Base-by-base conservation (phyloP, 345 rosid species). In the Ceriops decandra region DNA sequence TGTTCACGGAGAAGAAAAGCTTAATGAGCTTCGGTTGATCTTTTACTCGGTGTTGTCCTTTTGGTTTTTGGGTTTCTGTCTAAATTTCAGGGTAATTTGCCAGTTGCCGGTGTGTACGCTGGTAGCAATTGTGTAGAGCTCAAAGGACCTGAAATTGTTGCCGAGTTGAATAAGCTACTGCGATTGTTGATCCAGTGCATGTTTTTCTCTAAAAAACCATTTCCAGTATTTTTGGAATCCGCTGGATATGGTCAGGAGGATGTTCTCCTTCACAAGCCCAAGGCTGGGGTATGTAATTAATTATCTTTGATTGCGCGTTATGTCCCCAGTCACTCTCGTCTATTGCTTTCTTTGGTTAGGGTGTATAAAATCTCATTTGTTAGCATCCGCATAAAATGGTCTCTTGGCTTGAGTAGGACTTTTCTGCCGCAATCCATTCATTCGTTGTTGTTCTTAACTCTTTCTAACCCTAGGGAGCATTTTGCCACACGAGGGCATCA, bases 121-220 rank as follows among this genome's bases (percentile, higher is more conserved):
- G 93, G 96, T 52, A 79, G 80, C 69, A 75, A 87, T 64, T 82
- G 84, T 72, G 71, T 88, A 72, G 84, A 77, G 73, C 80, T 90
- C 31, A 82, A 66, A 75, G 96, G 99, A 52, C 90, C 81, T 5
- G 88, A 83, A 61, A 83, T 90, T 76, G 81, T 85, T 24, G 74
- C 73, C 10, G 93, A 87, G 79, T 79, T 95, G 81, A 77, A 82
- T 30, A 75, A 74, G 51, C 75, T 86, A 60, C 77, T 91, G 84
- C 88, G 88, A 72, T 76, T 86, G 74, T 82, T 95, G 86, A 88
- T 88, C 10, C 86, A 86, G 64, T 90, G 98, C 79, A 89, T 90
- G 87, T 82, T 87, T 68, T 95, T 95, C 84, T 91, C 99, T 2
- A 95, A 91, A 81, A 91, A 88, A 84, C 90, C 96, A 4, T 95